Conservation (phyloP, 805 yeast genomes). For the Blastobotrys americana region DNA sequence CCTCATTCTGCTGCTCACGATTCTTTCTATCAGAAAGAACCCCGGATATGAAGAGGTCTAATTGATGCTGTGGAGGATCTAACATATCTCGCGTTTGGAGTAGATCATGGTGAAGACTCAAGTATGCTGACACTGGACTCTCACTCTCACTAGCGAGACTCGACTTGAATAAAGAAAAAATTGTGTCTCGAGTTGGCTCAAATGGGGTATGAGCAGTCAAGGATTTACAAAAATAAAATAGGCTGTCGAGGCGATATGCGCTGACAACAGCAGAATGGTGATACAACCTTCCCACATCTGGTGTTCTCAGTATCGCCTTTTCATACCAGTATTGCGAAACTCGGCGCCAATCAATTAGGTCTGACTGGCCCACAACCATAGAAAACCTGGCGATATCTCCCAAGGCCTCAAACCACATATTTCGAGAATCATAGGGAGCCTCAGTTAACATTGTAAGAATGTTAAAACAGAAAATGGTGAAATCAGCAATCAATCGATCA, state of each 20-base stretch:
- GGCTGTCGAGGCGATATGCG: constrained; percentile 42
- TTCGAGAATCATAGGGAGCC: constrained; percentile 21
- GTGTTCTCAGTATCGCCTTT: constrained; percentile 61
- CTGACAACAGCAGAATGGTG: constrained; percentile 87
- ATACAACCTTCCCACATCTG: constrained; percentile 79
- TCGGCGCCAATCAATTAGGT: constrained; percentile 78
- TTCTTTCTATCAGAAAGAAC: not conserved
- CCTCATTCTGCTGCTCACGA: not conserved
- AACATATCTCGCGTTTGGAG: constrained; percentile 4
- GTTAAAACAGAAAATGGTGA: constrained; percentile 18
- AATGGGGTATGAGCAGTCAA: constrained; percentile 16
- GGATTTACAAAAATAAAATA: constrained; percentile 23
- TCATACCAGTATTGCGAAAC: constrained; percentile 81
- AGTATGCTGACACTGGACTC: constrained; percentile 11
- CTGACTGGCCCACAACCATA: constrained; percentile 71
- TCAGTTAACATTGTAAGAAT: constrained; percentile 21
- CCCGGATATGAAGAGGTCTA: constrained; percentile 1
- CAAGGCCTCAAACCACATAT: constrained; percentile 70
- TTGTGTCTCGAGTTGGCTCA: constrained; percentile 17
- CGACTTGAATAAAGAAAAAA: constrained; percentile 15
- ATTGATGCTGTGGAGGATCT: constrained; percentile 3
- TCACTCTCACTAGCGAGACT: constrained; percentile 9
- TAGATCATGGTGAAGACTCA: constrained; percentile 16
- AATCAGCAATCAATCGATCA: constrained; percentile 17
- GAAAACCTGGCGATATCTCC: constrained; percentile 88